phyloP scores from a whole-genome alignment of 2,329 filamentous ascomycete species.

The Myrmaecium sp. region DNA sequence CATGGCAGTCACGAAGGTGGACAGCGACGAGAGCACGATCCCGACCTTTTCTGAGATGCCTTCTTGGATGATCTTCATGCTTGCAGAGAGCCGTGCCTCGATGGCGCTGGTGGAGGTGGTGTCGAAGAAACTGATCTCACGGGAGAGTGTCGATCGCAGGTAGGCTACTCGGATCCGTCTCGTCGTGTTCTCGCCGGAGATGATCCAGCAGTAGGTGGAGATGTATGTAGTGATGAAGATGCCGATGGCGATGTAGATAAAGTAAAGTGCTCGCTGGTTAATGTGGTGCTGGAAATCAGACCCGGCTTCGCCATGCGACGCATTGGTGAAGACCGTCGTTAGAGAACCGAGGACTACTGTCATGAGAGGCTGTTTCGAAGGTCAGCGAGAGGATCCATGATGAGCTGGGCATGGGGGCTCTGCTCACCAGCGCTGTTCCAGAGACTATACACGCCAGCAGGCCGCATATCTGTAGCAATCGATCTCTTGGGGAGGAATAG shows the following conservation, averaged over 20 bases:
- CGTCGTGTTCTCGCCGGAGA: constrained; percentile 2
- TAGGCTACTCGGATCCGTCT: constrained; percentile 2
- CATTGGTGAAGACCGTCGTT: no score
- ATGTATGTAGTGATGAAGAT: constrained; percentile 3
- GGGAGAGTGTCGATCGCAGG: constrained; percentile 1
- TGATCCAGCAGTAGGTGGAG: constrained; percentile 3
- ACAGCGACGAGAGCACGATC: constrained; percentile 2
- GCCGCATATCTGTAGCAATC: no score
- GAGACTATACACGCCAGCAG: no score
- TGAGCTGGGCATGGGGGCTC: no score
- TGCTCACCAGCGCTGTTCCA: no score
- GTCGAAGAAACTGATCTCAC: constrained; percentile 2
- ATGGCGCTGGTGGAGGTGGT: constrained; percentile 1
- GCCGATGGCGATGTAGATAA: constrained; percentile 1
- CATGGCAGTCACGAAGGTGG: constrained; percentile 2
- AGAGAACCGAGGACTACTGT: no score
- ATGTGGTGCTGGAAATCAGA: no score
- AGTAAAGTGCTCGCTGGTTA: no score
- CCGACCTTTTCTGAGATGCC: constrained; percentile 4
- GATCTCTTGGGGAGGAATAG: no score
- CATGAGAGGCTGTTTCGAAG: no score
- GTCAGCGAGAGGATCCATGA: no score
- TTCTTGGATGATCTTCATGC: constrained; percentile 3
- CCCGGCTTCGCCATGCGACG: no score
- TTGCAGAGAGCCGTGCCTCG: constrained; percentile 1